A percentile compares a stretch with the other conserved stretches of the same genome.
Conservation (phyloP, 164 flowering plant species). For the Magnolia sinica region DNA sequence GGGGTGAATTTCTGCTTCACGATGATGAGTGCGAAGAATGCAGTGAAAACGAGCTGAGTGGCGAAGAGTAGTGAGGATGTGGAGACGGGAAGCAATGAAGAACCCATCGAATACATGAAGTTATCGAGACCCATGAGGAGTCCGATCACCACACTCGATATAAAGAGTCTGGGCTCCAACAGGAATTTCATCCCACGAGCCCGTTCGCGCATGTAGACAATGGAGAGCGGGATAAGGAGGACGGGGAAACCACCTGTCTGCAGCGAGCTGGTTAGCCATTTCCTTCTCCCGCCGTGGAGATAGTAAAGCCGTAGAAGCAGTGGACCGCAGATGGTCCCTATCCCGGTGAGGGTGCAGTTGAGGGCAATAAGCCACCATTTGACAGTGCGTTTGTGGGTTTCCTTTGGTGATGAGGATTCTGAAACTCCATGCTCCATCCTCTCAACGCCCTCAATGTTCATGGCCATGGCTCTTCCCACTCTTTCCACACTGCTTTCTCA, state of each 20-base stretch:
- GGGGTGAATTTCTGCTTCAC: constrained; percentile 28
- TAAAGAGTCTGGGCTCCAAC: constrained; percentile 1
- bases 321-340: constrained; percentile 23
- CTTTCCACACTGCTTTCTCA: too few relatives aligned
- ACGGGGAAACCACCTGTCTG: constrained; percentile 21
- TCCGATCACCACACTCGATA: constrained; percentile 14
- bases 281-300: constrained; percentile 26
- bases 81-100: constrained; percentile 24
- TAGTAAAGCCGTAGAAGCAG: constrained; percentile 24
- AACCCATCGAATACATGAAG: constrained; percentile 21
- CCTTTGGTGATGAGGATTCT: too few relatives aligned
- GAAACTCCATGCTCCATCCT: too few relatives aligned
- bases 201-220: background rate
- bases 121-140: constrained; percentile 15
- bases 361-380: constrained; percentile 7
- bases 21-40: constrained; percentile 23
- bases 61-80: constrained; percentile 23
- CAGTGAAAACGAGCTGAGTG: constrained; percentile 33
- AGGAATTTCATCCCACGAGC: background rate
- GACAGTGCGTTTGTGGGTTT: too few relatives aligned
- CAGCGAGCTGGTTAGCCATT: constrained; percentile 27
- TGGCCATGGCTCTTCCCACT: too few relatives aligned
- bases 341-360: constrained; percentile 12
- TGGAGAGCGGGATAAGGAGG: constrained; percentile 14
- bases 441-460: too few relatives aligned